Percentiles rank a stretch among this genome's conserved stretches.
These are phyloP conservation scores for Metarhizium anisopliae DNA, from an alignment of 2,329 filamentous ascomycete genomes.

Conservation along the genomic window DNA sequence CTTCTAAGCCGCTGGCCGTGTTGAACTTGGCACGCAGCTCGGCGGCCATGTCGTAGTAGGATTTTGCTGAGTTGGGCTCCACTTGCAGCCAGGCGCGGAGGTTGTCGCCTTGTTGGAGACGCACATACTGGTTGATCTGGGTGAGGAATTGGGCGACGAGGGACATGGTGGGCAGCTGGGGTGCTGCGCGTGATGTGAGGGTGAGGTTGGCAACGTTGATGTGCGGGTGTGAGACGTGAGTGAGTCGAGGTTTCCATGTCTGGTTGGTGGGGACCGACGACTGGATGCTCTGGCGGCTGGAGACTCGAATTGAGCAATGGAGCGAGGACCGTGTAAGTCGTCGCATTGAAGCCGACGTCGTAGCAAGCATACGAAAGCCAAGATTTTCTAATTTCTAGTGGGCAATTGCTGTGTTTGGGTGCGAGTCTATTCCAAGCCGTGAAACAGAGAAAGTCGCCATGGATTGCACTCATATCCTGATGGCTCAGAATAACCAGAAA, in stretches of 20 bases:
- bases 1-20: constrained; percentile 44
- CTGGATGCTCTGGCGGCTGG: too few relatives aligned
- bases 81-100: constrained; percentile 66
- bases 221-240: constrained; percentile 6
- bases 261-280: too few relatives aligned
- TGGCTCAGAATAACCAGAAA: too few relatives aligned
- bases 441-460: too few relatives aligned
- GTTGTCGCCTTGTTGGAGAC: constrained; percentile 51
- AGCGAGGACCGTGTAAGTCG: too few relatives aligned
- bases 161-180: constrained; percentile 35
- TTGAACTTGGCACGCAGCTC: constrained; percentile 55
- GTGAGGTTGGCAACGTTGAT: constrained; percentile 2
- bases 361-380: too few relatives aligned
- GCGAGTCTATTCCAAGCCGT: too few relatives aligned
- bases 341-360: too few relatives aligned
- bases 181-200: neutral
- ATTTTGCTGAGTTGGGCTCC: constrained; percentile 58
- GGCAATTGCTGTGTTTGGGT: too few relatives aligned
- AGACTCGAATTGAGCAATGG: too few relatives aligned
- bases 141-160: constrained; percentile 60
- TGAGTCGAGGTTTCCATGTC: neutral
- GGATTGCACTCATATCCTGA: too few relatives aligned
- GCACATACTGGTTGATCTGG: constrained; percentile 48
- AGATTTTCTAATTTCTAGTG: too few relatives aligned
- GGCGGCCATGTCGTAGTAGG: constrained; percentile 57